phyloP scores from a whole-genome alignment of 192 early-diverging fungal species.

The Backusella luteola region DNA sequence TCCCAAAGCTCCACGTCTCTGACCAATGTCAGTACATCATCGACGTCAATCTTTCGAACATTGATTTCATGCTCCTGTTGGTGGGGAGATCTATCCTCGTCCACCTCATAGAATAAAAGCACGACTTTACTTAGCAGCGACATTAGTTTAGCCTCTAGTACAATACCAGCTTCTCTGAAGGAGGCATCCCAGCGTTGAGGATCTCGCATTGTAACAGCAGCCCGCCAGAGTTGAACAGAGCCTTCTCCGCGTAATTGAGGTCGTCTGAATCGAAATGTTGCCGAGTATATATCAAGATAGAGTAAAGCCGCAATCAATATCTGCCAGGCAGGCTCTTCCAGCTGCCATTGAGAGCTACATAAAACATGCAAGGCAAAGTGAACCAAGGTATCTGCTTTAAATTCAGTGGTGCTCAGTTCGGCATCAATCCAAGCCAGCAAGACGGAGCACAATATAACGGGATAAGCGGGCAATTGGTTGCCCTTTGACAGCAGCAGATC shows the following conservation, averaged over 20 bases:
- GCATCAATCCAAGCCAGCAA: constrained; percentile 15
- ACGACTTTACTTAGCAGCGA: constrained; percentile 14
- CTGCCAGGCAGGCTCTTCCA: background rate
- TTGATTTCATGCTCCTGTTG: background rate
- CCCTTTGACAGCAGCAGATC: background rate
- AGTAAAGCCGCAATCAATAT: constrained; percentile 5
- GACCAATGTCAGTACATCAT: constrained; percentile 31
- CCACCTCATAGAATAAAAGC: constrained; percentile 1
- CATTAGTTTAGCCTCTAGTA: constrained; percentile 20
- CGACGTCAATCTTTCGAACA: constrained; percentile 34
- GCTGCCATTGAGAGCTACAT: background rate
- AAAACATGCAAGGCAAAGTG: constrained; percentile 1
- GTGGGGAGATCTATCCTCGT: background rate
- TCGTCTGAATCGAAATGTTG: constrained; percentile 9
- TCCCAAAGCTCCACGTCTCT: constrained; percentile 36
- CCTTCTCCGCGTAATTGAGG: constrained; percentile 5
- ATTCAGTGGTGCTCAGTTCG: background rate
- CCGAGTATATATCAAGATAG: constrained; percentile 21
- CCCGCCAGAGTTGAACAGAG: background rate
- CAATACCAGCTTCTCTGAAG: background rate
- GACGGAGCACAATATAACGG: background rate
- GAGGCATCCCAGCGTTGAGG: background rate
- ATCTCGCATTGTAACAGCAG: background rate
- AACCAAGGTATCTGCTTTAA: background rate
- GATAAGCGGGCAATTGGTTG: background rate